Base-by-base conservation (phyloP, 129 eudicot genomes). In the Rutidosis leptorrhynchoides region DNA sequence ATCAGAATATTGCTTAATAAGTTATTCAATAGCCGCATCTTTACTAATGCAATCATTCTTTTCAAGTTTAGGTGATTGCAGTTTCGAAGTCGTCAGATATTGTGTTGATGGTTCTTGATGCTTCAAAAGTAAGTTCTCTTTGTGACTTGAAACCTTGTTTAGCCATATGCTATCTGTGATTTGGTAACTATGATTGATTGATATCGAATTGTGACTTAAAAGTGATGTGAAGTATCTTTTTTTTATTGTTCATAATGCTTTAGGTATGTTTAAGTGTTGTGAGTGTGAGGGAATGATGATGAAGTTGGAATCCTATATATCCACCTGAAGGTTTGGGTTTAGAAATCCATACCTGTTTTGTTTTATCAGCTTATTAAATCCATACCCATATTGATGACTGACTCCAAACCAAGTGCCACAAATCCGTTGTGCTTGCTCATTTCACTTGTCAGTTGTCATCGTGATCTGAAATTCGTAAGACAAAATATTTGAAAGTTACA, bases 1-100 rank as follows among this genome's bases (percentile, higher is more conserved):
- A 10, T 37, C 3, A 53, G 46, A 55, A 55, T 27, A 73, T 22
- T 27, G 17, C 58, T 54, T 33, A 37, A 53, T 14, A 19, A 58
- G 30, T 16, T 43, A 70, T 17, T 40, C 23, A 21, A 45, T 72
- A n/a, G 17, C 37, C 42, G 19, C 71, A 73, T 62, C 62, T 32
- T 20, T 62, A 45, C 40, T 79, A 67, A 71, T 62, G 35, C 53
- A 62, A 26, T 25, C 54, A 10, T 67, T 48, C 48, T 63, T 65
- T 48, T 78, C 48, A 48, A 63, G 58, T 49, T 74, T 83, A 89
- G 99, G 99, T 94, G 37, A 94, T 94, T 89, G 99, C 99, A 40
- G 99, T 89, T 78, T 86, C 99, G 23, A 94, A 94, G 83, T 94
- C 99, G 40, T 89, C 99, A 8, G 99, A 94, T 71, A 81, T 94